Conservation (phyloP, 1,284 basidiomycete genomes). For the Pseudozyma tsukubaensis region DNA sequence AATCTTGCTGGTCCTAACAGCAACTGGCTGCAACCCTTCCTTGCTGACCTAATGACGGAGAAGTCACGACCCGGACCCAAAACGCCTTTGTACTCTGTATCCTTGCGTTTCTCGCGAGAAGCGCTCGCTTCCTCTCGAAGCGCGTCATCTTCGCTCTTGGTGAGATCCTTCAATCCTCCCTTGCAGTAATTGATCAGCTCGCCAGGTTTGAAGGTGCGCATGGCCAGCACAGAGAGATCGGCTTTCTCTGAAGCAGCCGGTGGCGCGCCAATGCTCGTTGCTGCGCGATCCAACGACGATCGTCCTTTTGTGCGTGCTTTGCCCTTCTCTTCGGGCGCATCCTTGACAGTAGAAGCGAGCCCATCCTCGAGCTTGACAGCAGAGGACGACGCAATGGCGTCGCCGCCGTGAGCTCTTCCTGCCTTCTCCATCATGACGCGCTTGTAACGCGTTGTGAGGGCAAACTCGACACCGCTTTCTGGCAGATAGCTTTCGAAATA, state of each 20-base stretch:
- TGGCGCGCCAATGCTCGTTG: slow-evolving; percentile 45
- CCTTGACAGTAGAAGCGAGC: slow-evolving; percentile 13
- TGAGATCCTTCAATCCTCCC: slow-evolving; percentile 68
- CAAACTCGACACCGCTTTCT: slow-evolving; percentile 66
- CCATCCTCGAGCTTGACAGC: slow-evolving; percentile 31
- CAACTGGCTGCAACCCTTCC: slow-evolving; percentile 89
- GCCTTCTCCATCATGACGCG: slow-evolving; percentile 53
- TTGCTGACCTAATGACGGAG: slow-evolving; percentile 87
- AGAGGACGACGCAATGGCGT: slow-evolving; percentile 22
- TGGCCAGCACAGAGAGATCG: slow-evolving; percentile 88
- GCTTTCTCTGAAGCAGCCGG: slow-evolving; percentile 75
- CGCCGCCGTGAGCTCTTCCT: slow-evolving; percentile 16
- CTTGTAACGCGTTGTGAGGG: slow-evolving; percentile 63
- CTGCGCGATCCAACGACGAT: slow-evolving; percentile 47
- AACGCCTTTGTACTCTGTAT: slow-evolving; percentile 73
- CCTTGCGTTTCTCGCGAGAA: slow-evolving; percentile 49
- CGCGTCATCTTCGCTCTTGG: slow-evolving; percentile 68
- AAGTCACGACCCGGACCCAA: slow-evolving; percentile 78
- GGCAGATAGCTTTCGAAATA: slow-evolving; percentile 67
- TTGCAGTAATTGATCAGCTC: slow-evolving; percentile 82
- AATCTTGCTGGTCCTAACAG: slow-evolving; percentile 92
- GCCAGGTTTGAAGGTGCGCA: slow-evolving; percentile 77
- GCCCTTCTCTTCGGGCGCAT: slow-evolving; percentile 21
- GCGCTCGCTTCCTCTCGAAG: slow-evolving; percentile 79
- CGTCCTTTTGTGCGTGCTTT: slow-evolving; percentile 34